These are phyloP conservation scores for Beverwykella pulmonaria DNA, from an alignment of 495 filamentous ascomycete species.

Conservation along the genomic window DNA sequence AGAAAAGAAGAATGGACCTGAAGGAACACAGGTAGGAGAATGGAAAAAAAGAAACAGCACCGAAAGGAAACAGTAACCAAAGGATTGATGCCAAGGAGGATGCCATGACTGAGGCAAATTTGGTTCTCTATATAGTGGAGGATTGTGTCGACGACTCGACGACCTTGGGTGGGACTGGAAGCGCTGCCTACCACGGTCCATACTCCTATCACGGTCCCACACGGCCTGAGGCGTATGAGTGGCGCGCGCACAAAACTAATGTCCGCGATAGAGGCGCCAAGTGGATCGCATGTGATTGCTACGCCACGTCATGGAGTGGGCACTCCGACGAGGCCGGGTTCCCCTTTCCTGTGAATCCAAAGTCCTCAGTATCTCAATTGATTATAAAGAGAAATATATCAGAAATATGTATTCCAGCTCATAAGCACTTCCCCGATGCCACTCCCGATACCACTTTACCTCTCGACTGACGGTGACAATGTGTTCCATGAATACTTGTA, in stretches of 20 bases:
- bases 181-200: not conserved
- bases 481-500: too few relatives aligned
- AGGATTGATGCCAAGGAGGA: slow-evolving; percentile 1
- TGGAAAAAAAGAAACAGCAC: not conserved
- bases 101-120: not conserved
- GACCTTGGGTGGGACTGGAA: not conserved
- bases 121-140: not conserved
- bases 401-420: too few relatives aligned
- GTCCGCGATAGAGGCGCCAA: not conserved
- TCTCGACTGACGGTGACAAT: too few relatives aligned
- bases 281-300: not conserved
- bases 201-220: not conserved
- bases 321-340: not conserved
- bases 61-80: not conserved
- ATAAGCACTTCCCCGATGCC: too few relatives aligned
- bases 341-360: not conserved
- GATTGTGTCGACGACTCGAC: not conserved
- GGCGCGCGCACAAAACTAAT: not conserved
- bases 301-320: not conserved
- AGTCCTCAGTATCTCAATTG: too few relatives aligned
- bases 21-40: not conserved
- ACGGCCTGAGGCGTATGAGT: not conserved
- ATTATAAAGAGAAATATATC: too few relatives aligned
- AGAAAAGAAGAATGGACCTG: not conserved
- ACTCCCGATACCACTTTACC: too few relatives aligned